Evolutionary conservation across 2,329 filamentous ascomycete genomes (phyloP).

Genomic region (Ilyonectria destructans): DNA sequence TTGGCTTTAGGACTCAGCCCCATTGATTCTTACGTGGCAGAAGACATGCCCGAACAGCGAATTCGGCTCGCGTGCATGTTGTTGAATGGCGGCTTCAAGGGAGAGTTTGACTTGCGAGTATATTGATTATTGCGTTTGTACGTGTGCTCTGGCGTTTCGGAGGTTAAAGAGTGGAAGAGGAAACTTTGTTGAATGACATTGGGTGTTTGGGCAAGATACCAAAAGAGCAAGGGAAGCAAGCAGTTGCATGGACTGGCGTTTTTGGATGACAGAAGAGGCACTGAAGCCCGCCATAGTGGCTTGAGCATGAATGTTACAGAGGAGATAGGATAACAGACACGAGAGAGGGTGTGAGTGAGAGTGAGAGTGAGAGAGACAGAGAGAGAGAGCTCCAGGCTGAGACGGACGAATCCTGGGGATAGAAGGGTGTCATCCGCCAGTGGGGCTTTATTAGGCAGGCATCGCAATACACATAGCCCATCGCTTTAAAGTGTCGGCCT

Average conservation of each 20-base stretch:
- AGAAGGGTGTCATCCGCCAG: background rate
- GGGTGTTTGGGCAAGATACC: constrained; percentile 46
- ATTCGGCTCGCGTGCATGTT: constrained; percentile 76
- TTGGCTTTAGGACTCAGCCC: constrained; percentile 69
- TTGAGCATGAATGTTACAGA: constrained; percentile 30
- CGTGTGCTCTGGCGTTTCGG: constrained; percentile 42
- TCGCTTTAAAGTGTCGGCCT: background rate
- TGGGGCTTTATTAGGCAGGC: background rate
- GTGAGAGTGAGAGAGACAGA: background rate
- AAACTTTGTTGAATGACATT: constrained; percentile 35
- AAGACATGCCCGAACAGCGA: constrained; percentile 73
- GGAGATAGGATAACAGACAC: background rate
- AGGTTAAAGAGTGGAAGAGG: constrained; percentile 26
- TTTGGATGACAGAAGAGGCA: constrained; percentile 32
- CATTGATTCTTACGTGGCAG: constrained; percentile 63
- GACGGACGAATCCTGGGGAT: background rate
- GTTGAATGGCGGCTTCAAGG: constrained; percentile 77
- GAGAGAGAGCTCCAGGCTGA: background rate
- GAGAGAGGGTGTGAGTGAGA: background rate
- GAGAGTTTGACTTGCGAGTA: constrained; percentile 68
- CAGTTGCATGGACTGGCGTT: constrained; percentile 43
- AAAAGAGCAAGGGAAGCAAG: constrained; percentile 31
- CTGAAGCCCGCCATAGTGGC: constrained; percentile 32
- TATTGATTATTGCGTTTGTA: constrained; percentile 50
- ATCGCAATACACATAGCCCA: background rate